Percentiles rank a stretch among this genome's conserved stretches.
Evolutionary conservation across 108 stramenopile species (phyloP).

Genomic region (Aureococcus anophagefferens): DNA sequence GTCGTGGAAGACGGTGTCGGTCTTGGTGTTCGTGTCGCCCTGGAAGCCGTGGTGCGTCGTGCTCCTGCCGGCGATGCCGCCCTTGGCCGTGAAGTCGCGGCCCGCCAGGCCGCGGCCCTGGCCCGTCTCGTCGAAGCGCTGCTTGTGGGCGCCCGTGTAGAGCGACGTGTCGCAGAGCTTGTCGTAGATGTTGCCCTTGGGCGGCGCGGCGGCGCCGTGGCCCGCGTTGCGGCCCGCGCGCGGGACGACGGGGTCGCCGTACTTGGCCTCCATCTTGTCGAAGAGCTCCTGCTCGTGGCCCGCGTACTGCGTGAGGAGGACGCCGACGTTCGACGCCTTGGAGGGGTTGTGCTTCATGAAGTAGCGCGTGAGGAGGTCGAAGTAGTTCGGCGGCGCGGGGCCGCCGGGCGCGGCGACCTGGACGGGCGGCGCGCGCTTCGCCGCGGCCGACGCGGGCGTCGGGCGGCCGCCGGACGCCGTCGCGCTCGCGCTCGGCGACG

Average conservation of each 20-base stretch:
- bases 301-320: neutral
- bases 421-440: too few relatives aligned
- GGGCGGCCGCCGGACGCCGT: too few relatives aligned
- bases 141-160: constrained; percentile 26
- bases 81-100: constrained; percentile 7
- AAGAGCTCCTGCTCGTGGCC: neutral
- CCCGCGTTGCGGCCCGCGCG: too few relatives aligned
- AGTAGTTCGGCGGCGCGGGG: too few relatives aligned
- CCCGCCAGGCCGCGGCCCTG: constrained; percentile 10
- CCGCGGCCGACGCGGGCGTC: too few relatives aligned
- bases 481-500: too few relatives aligned
- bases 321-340: neutral
- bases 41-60: constrained; percentile 1
- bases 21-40: constrained; percentile 1
- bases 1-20: neutral
- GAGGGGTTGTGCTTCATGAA: neutral
- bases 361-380: neutral
- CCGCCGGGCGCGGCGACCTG: too few relatives aligned
- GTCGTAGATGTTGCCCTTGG: constrained; percentile 10
- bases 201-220: too few relatives aligned
- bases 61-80: too few relatives aligned
- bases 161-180: constrained; percentile 15
- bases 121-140: constrained; percentile 21
- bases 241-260: neutral
- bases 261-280: neutral